Conservation (phyloP, 2,329 filamentous ascomycete genomes). For the Aspergillus sp. region DNA sequence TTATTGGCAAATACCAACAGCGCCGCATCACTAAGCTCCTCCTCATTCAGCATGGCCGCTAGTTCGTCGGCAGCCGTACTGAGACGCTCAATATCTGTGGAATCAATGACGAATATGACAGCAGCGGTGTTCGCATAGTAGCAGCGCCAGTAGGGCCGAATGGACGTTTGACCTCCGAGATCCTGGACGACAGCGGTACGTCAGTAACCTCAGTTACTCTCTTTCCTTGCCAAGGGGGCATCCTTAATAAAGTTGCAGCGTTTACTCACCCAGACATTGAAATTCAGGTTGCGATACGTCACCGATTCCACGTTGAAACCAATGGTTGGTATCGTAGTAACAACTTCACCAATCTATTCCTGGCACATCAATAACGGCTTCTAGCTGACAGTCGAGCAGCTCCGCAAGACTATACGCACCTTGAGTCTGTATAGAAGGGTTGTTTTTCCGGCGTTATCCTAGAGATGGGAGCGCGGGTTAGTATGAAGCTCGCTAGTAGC, state of each 20-base stretch:
- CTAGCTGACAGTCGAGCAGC: neutral
- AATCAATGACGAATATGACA: constrained; percentile 98
- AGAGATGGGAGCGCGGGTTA: constrained; percentile 20
- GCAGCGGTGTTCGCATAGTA: constrained; percentile 99
- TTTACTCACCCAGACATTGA: constrained; percentile 88
- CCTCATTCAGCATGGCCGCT: constrained; percentile 92
- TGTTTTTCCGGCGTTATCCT: constrained; percentile 99
- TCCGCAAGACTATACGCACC: constrained; percentile 54
- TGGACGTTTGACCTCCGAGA: constrained; percentile 96
- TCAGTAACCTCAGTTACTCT: neutral
- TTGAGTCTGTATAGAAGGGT: constrained; percentile 95
- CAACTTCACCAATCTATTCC: constrained; percentile 88
- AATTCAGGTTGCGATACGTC: constrained; percentile 96
- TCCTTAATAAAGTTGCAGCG: neutral
- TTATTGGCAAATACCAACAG: constrained; percentile 98
- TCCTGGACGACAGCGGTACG: constrained; percentile 57
- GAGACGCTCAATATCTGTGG: constrained; percentile 93
- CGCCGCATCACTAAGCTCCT: constrained; percentile 89
- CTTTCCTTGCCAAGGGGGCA: neutral
- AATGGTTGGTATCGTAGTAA: constrained; percentile 98
- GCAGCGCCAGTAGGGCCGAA: constrained; percentile 97
- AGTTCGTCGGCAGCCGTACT: constrained; percentile 92
- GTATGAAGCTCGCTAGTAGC: constrained; percentile 16
- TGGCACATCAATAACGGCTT: neutral
- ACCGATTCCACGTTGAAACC: constrained; percentile 99